Conservation (phyloP, 495 filamentous ascomycete species). For the Penicillium odoratum region DNA sequence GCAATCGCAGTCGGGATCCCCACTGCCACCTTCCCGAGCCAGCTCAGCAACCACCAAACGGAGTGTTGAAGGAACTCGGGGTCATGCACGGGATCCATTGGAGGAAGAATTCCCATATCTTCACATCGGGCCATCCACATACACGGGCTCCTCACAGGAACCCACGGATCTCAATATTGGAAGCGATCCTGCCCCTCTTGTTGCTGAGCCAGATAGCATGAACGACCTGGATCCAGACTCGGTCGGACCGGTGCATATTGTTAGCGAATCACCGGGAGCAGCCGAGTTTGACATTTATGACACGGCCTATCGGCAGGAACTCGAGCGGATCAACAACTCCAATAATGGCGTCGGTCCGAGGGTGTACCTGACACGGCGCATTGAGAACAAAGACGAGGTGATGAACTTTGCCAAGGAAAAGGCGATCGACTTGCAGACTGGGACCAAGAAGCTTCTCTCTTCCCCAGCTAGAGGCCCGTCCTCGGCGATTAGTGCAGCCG, state of each 20-base stretch:
- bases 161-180: slow-evolving; percentile 11
- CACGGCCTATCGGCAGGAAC: slow-evolving; percentile 77
- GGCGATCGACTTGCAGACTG: slow-evolving; percentile 27
- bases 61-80: slow-evolving; percentile 52
- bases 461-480: slow-evolving; percentile 7
- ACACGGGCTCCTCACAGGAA: slow-evolving; percentile 31
- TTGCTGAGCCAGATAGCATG: slow-evolving; percentile 29
- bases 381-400: slow-evolving; percentile 53
- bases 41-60: slow-evolving; percentile 42
- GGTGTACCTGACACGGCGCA: slow-evolving; percentile 61
- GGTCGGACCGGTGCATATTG: slow-evolving; percentile 37
- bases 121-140: slow-evolving; percentile 65
- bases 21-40: slow-evolving; percentile 34
- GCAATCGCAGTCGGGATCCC: slow-evolving; percentile 26
- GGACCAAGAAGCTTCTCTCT: slow-evolving; percentile 6
- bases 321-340: slow-evolving; percentile 63
- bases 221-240: slow-evolving; percentile 21
- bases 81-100: slow-evolving; percentile 65
- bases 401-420: slow-evolving; percentile 39
- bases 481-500: slow-evolving; percentile 21
- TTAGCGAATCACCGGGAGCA: slow-evolving; percentile 79
- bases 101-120: slow-evolving; percentile 65
- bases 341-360: slow-evolving; percentile 28
- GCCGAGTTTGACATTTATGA: slow-evolving; percentile 87
- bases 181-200: slow-evolving; percentile 18